Conservation (phyloP, 768 basidiomycete genomes). For the Xerocomellus chrysenteron region DNA sequence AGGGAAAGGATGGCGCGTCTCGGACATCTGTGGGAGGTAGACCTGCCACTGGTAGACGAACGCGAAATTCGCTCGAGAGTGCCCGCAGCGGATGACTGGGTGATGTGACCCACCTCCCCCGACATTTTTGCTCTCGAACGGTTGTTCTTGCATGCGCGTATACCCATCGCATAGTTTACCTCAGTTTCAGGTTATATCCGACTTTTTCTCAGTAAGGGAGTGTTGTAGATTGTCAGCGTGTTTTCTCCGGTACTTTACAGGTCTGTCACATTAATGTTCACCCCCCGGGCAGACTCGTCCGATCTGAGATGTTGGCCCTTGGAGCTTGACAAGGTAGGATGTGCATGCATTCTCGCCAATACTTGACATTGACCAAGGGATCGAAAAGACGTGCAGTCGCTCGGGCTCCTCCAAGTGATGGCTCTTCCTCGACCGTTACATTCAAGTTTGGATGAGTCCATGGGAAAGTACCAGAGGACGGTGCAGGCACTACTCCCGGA, state of each 20-base stretch:
- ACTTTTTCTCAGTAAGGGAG: neutral
- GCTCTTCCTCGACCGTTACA: too few relatives aligned
- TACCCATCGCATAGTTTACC: neutral
- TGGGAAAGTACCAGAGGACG: too few relatives aligned
- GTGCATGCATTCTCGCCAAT: too few relatives aligned
- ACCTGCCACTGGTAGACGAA: slow-evolving; percentile 12
- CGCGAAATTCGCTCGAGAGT: slow-evolving; percentile 13
- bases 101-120: too few relatives aligned
- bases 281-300: neutral
- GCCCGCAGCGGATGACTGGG: neutral
- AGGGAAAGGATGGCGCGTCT: neutral
- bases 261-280: neutral
- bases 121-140: neutral
- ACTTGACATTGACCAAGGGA: too few relatives aligned
- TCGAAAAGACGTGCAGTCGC: too few relatives aligned
- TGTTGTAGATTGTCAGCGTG: neutral
- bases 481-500: too few relatives aligned
- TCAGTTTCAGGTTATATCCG: neutral
- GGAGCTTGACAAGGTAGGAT: too few relatives aligned
- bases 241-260: neutral
- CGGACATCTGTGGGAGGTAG: neutral
- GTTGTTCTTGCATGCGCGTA: neutral
- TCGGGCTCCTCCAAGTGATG: too few relatives aligned
- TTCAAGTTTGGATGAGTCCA: too few relatives aligned
- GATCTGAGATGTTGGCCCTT: too few relatives aligned